phyloP scores from a whole-genome alignment of 495 filamentous ascomycete species.

The Penicillium parvum region DNA sequence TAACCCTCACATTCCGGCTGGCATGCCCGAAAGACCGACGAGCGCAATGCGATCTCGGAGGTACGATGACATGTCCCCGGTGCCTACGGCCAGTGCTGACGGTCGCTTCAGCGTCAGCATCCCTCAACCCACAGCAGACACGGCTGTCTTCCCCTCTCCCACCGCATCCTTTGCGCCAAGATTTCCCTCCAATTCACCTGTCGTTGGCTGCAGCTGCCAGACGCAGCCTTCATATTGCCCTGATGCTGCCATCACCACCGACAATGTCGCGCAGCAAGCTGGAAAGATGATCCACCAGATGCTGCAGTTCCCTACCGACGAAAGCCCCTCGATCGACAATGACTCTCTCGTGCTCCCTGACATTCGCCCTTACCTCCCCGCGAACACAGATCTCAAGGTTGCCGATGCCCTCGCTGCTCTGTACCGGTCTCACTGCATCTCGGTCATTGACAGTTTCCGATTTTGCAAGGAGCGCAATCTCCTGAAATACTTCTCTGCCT shows the following conservation, averaged over 20 bases:
- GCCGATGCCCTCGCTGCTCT: constrained; percentile 76
- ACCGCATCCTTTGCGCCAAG: constrained; percentile 36
- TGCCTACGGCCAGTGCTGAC: constrained; percentile 5
- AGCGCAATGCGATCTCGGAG: constrained; percentile 33
- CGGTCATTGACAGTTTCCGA: constrained; percentile 87
- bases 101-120: constrained; percentile 32
- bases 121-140: constrained; percentile 55
- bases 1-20: constrained; percentile 13
- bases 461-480: constrained; percentile 94
- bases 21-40: constrained; percentile 18
- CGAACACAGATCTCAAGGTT: constrained; percentile 70
- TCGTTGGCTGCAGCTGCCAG: constrained; percentile 30
- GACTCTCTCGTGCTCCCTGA: constrained; percentile 71
- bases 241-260: constrained; percentile 30
- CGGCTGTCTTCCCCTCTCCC: constrained; percentile 66
- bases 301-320: constrained; percentile 59
- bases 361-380: constrained; percentile 71
- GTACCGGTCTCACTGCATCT: constrained; percentile 92
- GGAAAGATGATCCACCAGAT: constrained; percentile 59
- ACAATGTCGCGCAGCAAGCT: constrained; percentile 41
- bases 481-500: constrained; percentile 90
- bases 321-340: constrained; percentile 51
- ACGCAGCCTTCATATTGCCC: constrained; percentile 13
- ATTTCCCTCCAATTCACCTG: constrained; percentile 20
- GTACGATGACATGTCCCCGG: constrained; percentile 19